Evolutionary conservation across 208 protist species (phyloP).

Genomic region (Trypanosoma congolense): DNA sequence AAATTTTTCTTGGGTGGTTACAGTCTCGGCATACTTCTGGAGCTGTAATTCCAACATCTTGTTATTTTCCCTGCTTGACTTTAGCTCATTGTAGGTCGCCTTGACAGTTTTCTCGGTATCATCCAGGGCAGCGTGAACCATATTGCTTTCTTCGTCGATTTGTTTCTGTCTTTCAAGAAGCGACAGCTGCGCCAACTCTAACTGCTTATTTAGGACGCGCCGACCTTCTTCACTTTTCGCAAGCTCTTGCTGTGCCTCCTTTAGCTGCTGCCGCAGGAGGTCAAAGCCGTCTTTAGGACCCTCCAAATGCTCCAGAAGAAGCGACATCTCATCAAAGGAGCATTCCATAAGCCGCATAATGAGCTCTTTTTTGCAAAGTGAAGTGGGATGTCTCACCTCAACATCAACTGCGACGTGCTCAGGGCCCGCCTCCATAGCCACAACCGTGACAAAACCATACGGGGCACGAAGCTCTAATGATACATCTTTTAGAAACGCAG

Average conservation of each 20-base stretch:
- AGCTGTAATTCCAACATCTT: conserved; percentile 1
- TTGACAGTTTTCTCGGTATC: conserved; percentile 59
- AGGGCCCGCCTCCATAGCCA: conserved; percentile 30
- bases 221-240: conserved; percentile 26
- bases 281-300: conserved; percentile 23
- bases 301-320: conserved; percentile 23
- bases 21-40: conserved; percentile 2
- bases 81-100: conserved; percentile 43
- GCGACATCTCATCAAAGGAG: conserved; percentile 33
- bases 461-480: conserved; percentile 39
- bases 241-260: conserved; percentile 11
- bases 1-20: conserved; percentile 4
- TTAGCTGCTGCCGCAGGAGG: conserved; percentile 12
- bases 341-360: conserved; percentile 38
- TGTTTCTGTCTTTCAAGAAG: conserved; percentile 37
- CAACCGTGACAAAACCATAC: conserved; percentile 31
- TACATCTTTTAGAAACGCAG: conserved; percentile 38
- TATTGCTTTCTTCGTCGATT: conserved; percentile 25
- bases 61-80: conserved; percentile 15
- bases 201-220: conserved; percentile 14
- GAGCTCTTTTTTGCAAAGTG: conserved; percentile 31
- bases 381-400: conserved; percentile 36
- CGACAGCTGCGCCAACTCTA: conserved; percentile 33
- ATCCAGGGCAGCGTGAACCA: conserved; percentile 38
- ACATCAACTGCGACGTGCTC: conserved; percentile 46